Evolutionary conservation across 495 filamentous ascomycete species (phyloP), one percentile per base, ranked within the genome.

Genomic region (Lasiosphaeria miniovina): DNA sequence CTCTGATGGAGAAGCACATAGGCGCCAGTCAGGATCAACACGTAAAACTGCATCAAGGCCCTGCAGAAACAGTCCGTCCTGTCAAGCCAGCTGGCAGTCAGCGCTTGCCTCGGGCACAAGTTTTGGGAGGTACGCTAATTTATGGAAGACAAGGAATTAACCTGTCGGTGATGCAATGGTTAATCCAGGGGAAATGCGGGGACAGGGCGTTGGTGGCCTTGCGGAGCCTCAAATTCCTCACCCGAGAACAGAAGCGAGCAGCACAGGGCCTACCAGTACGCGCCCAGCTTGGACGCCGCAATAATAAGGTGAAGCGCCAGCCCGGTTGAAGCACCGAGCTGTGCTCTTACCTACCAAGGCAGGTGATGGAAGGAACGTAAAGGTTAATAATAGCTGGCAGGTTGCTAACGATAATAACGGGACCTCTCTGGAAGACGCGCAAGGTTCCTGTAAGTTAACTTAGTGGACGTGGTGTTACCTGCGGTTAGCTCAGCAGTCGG

Each of bases 141-240:
- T 14, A 46, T 11, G 43, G 43, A n/a, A 1, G 43, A 46, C 8
- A 41, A 14, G 38, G 14, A 41, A 41, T 0, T 41, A 14, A 46
- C 12, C 15, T 11, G 12, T 11, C 12, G 43, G 43, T 41, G 38
- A 9, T 46, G 43, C 8, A 46, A 46, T 5, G 4, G 12, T 14
- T 46, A 5, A n/a, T 46, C 5, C 5, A 4, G 11, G 35, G 35
- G 17, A 24, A 24, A 24, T 24, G 24, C 24, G 24, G 24, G 24
- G 24, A 24, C 24, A 24, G 24, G 24, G 24, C 24, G 24, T 24
- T 46, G 12, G 33, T 57, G 49, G 51, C 49, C 24, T 61, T 53
- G 62, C 62, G 65, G 65, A 67, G 65, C 65, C 65, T 67, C 65
- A 65, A 54, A 49, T 46, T 63, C 58, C 55, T 33, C 41, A 43